These are phyloP conservation scores for Evernia prunastri DNA, from an alignment of 495 filamentous ascomycete species.

Conservation along the genomic window DNA sequence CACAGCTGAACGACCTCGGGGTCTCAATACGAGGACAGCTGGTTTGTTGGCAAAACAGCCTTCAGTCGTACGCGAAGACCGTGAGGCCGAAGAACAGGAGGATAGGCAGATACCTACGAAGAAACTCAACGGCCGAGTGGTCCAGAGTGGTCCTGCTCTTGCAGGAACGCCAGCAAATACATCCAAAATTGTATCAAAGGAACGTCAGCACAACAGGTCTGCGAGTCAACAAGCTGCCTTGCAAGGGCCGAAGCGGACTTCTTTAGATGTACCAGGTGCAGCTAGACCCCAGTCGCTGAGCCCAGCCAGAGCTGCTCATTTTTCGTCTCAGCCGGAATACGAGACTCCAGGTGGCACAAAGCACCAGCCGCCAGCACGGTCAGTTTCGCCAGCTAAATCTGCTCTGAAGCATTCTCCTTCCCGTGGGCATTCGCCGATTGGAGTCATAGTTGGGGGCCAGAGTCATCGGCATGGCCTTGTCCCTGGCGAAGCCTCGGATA, in stretches of 20 bases:
- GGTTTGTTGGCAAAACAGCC: constrained; percentile 46
- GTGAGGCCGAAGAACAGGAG: constrained; percentile 43
- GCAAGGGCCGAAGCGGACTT: constrained; percentile 20
- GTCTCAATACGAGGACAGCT: constrained; percentile 24
- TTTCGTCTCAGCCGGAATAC: constrained; percentile 54
- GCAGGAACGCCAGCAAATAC: constrained; percentile 19
- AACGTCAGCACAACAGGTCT: constrained; percentile 24
- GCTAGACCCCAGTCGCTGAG: constrained; percentile 47
- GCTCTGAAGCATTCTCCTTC: constrained; percentile 68
- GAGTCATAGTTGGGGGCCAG: constrained; percentile 15
- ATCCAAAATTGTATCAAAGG: constrained; percentile 19
- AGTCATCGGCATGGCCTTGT: constrained; percentile 33
- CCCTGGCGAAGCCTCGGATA: constrained; percentile 55
- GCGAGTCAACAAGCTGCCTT: constrained; percentile 25
- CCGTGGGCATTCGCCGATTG: constrained; percentile 44
- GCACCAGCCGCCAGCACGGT: constrained; percentile 73
- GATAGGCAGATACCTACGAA: constrained; percentile 25
- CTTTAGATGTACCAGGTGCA: constrained; percentile 19
- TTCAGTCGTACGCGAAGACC: constrained; percentile 56
- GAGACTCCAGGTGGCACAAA: constrained; percentile 42
- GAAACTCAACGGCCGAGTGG: constrained; percentile 10
- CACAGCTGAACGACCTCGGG: constrained; percentile 24
- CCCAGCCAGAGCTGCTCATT: constrained; percentile 65
- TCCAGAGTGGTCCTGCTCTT: constrained; percentile 7
- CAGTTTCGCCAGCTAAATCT: constrained; percentile 79